Base-by-base conservation (phyloP, 2,329 filamentous ascomycete genomes). In the Curvularia sp. region DNA sequence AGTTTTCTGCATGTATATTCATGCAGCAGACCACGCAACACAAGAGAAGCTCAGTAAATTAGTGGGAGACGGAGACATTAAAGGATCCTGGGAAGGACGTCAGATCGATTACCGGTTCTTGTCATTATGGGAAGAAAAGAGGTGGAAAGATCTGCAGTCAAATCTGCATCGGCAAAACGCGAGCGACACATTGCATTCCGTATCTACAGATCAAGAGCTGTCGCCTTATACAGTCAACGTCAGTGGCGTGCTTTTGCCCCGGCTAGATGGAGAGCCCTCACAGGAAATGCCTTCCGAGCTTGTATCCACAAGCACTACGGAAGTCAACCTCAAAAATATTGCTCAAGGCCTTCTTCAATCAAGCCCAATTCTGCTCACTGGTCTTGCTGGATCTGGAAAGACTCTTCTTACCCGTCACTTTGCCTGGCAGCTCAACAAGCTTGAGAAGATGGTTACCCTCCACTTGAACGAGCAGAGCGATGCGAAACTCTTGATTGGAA, bases 401-500 rank as follows among this genome's bases (percentile, higher is more conserved):
- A 97, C 95, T 0, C 88, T 91, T 0, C 78, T 96, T 19, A 86
- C 96, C 13, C 90, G 92, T 64, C 89, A 97, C 74, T 85, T 94
- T 59, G 93, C 94, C 23, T 86, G 86, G 68, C 86, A 89, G 66
- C 85, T 98, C 54, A 91, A 90, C 60, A 92, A 92, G 78, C 86
- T 91, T 21, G 85, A 88, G 5, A 87, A 86, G 58, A 93, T 99
- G 87, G 90, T 99, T 51, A 98, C 94, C 3, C 83, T 99, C 28
- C 94, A 99, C 77, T 82, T 99, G 32, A 99, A 99, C 74, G 95
- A 98, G 77, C 96, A 99, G 77, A 98, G 93, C 2, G 95, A 99
- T 78, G 93, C 94, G 0, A 99, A 99, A 77, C 91, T 96, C 80
- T 86, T 99, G 39, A 87, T 99, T 62, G 95, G 95, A 3, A 87